Base-by-base conservation (phyloP, 2,329 filamentous ascomycete genomes). In the Sclerotinia minor region DNA sequence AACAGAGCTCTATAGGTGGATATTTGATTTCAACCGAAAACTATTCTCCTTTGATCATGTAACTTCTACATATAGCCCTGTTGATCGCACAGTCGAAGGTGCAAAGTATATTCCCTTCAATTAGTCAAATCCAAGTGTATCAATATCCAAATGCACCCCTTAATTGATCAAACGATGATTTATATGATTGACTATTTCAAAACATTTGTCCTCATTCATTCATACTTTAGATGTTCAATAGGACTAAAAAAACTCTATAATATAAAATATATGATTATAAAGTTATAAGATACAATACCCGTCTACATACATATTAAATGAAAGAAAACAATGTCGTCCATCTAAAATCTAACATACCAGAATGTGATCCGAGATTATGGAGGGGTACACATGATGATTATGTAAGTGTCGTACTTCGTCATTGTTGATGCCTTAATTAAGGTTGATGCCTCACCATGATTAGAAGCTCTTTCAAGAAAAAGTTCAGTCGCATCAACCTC, bases 401-500 rank as follows among this genome's bases (percentile, higher is more conserved):
- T 50, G 29, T 63, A 32, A 63, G 59, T 47, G n/a, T 17, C n/a
- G 7, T 24, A 50, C 45, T 24, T 11, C 59, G 59, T 63, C 59
- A 63, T 63, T 63, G 32, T 63, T 41, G 1, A 41, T 60, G 64
- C 64, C 64, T 66, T 32, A 66, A 21, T 7, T 50, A 38, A n/a
- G n/a, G n/a, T n/a, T n/a, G n/a, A n/a, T 50, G 59, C 59, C 59
- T 63, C 17, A 59, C 8, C 45, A 38, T 8, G n/a, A 29, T 55
- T 64, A 64, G 61, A 41, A 67, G 65, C 65, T 67, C 65, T 67
- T 67, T 67, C 55, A 67, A 67, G 64, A 66, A 67, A 67, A 67
- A 67, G 65, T 67, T 67, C 65, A 67, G 57, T 67, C 65, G 65
- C 65, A 67, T 67, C 65, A 61, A 67, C 57, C 49, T 67, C 65